Conservation (phyloP, 2,329 filamentous ascomycete genomes). For the Leptographium flavum region DNA sequence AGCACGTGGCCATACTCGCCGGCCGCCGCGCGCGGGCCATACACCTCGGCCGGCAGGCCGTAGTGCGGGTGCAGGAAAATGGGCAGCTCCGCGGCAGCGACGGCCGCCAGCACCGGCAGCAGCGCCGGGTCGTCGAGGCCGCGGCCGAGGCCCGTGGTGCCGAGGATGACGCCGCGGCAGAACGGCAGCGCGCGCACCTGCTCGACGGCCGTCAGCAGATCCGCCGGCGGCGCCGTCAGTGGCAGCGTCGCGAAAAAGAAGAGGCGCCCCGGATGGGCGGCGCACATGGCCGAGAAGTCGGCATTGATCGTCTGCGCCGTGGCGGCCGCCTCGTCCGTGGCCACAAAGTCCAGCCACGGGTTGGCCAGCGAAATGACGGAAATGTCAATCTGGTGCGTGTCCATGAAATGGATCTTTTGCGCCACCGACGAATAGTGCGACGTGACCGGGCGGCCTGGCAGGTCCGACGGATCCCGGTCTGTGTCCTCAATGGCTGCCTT, state of each 20-base stretch:
- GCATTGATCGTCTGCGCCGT: slow-evolving; percentile 60
- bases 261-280: slow-evolving; percentile 47
- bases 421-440: slow-evolving; percentile 67
- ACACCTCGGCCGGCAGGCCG: slow-evolving; percentile 67
- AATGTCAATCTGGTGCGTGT: slow-evolving; percentile 64
- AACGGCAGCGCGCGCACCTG: slow-evolving; percentile 47
- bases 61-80: slow-evolving; percentile 90
- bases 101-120: slow-evolving; percentile 55
- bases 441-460: slow-evolving; percentile 69
- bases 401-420: slow-evolving; percentile 79
- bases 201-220: slow-evolving; percentile 50
- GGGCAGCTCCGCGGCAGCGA: slow-evolving; percentile 49
- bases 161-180: slow-evolving; percentile 77
- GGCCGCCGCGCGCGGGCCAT: slow-evolving; percentile 45
- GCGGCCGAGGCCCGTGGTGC: slow-evolving; percentile 61
- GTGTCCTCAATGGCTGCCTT: slow-evolving; percentile 29
- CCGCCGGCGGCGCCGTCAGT: slow-evolving; percentile 49
- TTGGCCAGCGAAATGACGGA: slow-evolving; percentile 85
- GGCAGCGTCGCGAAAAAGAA: slow-evolving; percentile 78
- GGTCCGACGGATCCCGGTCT: slow-evolving; percentile 14
- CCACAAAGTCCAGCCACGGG: slow-evolving; percentile 82
- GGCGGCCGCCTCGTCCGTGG: slow-evolving; percentile 40
- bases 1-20: slow-evolving; percentile 74
- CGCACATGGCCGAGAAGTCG: slow-evolving; percentile 63
- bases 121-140: slow-evolving; percentile 68